These are phyloP conservation scores for Pleoardoris graminearum DNA, from an alignment of 2,329 filamentous ascomycete genomes.

Conservation along the genomic window DNA sequence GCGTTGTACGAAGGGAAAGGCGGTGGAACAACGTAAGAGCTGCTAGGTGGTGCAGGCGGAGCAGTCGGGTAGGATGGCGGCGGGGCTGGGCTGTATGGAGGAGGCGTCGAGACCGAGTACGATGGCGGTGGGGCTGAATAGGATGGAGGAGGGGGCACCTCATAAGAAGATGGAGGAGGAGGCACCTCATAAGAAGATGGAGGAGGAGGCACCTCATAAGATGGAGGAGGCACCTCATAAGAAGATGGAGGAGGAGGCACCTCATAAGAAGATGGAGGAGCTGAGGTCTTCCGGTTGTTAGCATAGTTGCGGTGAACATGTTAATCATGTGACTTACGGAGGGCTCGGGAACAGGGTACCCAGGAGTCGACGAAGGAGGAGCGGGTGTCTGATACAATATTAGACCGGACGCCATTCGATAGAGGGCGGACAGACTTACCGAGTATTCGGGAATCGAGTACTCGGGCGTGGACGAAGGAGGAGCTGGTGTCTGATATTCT, in stretches of 20 bases:
- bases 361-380: not conserved
- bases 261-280: not conserved
- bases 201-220: too few species aligned
- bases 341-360: not conserved
- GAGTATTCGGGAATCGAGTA: too few species aligned
- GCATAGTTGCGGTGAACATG: not conserved
- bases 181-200: too few species aligned
- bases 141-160: too few species aligned
- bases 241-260: slow-evolving; percentile 1
- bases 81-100: not conserved
- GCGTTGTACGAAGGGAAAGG: slow-evolving; percentile 3
- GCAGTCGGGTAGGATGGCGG: slow-evolving; percentile 7
- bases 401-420: too few species aligned
- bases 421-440: too few species aligned
- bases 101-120: slow-evolving; percentile 2
- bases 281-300: not conserved
- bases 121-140: not conserved
- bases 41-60: slow-evolving; percentile 8
- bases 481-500: too few species aligned
- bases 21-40: not conserved
- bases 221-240: too few species aligned
- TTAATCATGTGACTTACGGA: not conserved
- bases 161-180: too few species aligned
- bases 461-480: too few species aligned
- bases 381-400: not conserved